These are phyloP conservation scores for Lipomyces orientalis DNA, from an alignment of 805 yeast species.

Conservation along the genomic window DNA sequence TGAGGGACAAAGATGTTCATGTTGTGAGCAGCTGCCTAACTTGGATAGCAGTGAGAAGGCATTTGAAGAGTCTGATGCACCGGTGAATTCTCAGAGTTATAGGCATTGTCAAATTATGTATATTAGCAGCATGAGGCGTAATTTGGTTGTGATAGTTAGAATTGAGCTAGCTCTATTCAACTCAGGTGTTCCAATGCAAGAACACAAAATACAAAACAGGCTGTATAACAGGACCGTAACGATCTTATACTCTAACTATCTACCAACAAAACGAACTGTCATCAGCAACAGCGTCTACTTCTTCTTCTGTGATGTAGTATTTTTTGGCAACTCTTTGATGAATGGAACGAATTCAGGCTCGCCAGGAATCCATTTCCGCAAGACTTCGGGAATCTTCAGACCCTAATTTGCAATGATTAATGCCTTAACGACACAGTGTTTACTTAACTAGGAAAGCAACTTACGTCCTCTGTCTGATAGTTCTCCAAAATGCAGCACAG, in stretches of 20 bases:
- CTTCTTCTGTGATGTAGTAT: constrained; percentile 81
- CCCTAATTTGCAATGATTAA: constrained; percentile 45
- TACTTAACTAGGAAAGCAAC: constrained; percentile 6
- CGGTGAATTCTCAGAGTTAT: neutral
- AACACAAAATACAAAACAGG: neutral
- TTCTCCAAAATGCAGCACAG: constrained; percentile 96
- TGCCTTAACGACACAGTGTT: neutral
- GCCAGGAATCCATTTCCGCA: constrained; percentile 96
- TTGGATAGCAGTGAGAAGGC: constrained; percentile 11
- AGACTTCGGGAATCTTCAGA: constrained; percentile 88
- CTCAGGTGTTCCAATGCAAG: neutral
- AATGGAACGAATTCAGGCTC: constrained; percentile 96
- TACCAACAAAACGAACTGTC: neutral
- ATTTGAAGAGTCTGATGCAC: constrained; percentile 1
- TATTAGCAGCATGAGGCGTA: neutral
- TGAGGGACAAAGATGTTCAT: constrained; percentile 23
- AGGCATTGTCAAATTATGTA: neutral
- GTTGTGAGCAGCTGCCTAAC: constrained; percentile 11
- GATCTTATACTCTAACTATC: neutral
- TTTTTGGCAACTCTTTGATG: constrained; percentile 89
- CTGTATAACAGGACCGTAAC: neutral
- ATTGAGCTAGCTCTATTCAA: neutral
- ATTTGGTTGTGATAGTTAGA: neutral
- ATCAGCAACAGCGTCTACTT: constrained; percentile 18
- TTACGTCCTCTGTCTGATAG: constrained; percentile 92